Evolutionary conservation across 2,329 filamentous ascomycete species (phyloP), one percentile per base, ranked within the genome.

Genomic region (Alternaria brassicicola): DNA sequence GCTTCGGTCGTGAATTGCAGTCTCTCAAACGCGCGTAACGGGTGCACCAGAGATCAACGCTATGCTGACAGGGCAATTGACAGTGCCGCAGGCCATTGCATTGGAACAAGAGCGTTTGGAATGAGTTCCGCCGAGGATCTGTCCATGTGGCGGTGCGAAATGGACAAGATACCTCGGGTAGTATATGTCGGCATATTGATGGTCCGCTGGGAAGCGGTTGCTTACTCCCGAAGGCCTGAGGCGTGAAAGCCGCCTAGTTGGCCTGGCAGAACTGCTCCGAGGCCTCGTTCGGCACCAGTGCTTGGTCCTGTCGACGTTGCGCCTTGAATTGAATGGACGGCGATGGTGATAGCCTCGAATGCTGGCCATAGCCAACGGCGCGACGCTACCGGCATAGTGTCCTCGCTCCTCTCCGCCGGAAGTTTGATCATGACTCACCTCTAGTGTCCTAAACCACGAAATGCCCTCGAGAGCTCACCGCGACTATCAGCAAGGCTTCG

Each of bases 401-500:
- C 36, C 35, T 57, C 43, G 63, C 30, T 46, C 48, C 38, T 26
- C 15, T 39, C 23, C 43, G 12, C 31, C 23, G 35, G 23, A 33
- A 47, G 12, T 55, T 43, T 54, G 52, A 52, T 52, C 39, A 46
- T 52, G 43, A 42, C 58, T 55, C 31, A 58, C 55, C 46, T 53
- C 51, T 42, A 50, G 39, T 35, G 47, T 30, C 51, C 15, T 52
- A 61, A 51, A 54, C 13, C 51, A 53, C 60, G 63, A 28, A 42
- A 70, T 69, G 69, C 49, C 68, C 36, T 56, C 57, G 26, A 52
- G 65, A 45, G 55, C 43, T 15, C 43, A 26, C 26, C 33, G 35
- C 30, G 43, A 31, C 43, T 38, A 54, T 30, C 50, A 25, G 30
- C 23, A 31, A 45, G 80, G 79, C 58, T 81, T 78, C 62, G 75